Base-by-base conservation (phyloP, 2,329 filamentous ascomycete species). In the Aspergillus hiratsukae region DNA sequence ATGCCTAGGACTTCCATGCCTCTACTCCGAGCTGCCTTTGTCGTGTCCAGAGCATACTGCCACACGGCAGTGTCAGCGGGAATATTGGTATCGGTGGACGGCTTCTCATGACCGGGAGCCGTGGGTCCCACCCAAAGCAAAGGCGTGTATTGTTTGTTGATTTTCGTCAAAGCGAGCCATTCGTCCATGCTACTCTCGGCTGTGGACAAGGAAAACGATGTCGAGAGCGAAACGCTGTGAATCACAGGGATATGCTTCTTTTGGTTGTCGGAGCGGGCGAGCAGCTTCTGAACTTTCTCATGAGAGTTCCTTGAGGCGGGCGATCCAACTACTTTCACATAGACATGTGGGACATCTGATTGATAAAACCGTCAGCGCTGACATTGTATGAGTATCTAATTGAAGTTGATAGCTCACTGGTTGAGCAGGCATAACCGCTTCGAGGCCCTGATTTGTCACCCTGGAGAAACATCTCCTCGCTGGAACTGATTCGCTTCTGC, bases 81-180 rank as follows among this genome's bases (percentile, higher is more conserved):
- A 41, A 64, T 58, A 48, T 69, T 66, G 49, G 65, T 64, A 25
- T 56, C 53, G 7, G 61, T 56, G 19, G 61, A 57, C 29, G 68
- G 65, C 28, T 73, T 71, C 31, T 72, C 66, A 55, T 73, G 72
- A 21, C 71, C 72, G 9, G 72, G 68, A 6, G 74, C 72, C 25
- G 68, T 70, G 23, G 75, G 76, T 4, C 75, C 72, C 17, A 79
- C 56, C 69, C 76, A 76, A 19, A 79, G 69, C 60, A 78, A 75
- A 3, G 76, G 75, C 3, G 72, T 72, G 37, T 72, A 74, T 11
- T 71, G 68, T 55, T 69, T 65, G 10, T 69, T 73, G 27, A 63
- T 60, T 52, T 69, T 64, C 8, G 74, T 71, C 3, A 76, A 59
- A 9, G 58, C 56, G 21, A 72, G 63, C 73, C 75, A 77, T 64